Base-by-base conservation (phyloP, 331 rosid species). In the Saraca asoca region DNA sequence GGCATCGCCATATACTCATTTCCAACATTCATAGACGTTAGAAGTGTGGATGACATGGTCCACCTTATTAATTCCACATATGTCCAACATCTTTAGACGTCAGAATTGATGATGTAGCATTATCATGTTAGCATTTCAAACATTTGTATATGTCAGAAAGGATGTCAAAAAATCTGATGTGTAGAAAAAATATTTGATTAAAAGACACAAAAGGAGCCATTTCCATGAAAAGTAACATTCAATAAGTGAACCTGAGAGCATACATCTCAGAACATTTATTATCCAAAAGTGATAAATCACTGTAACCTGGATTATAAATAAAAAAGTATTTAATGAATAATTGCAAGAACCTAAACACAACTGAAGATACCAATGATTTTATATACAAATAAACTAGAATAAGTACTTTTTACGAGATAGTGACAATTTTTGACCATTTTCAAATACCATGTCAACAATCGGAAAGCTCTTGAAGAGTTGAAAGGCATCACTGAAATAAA, bases 361-460 rank as follows among this genome's bases (percentile, higher is more conserved):
- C 48, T 19, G 66, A 69, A 43, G 64, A 58, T 18, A 58, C 1
- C 31, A 24, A 24, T 67, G 50, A 15, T 14, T 13, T 50, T 62
- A 29, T 44, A 35, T 11, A 71, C 29, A 45, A 94, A 90, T 79
- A 75, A 94, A 97, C 80, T 72, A 82, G 58, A 94, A 94, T 74
- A 94, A 75, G 82, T 94, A 90, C 80, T 94, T 94, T 82, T 94
- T 97, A 44, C 97, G 99, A 54, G 99, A 77, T 31, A 94, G 81
- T 33, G 88, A 77, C 13, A 90, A 46, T 78, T 90, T 90, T 48
- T 86, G 79, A 39, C 89, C 96, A 69, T 80, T 85, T 53, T 65
- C 88, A 77, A 94, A 94, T 66, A 90, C 87, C 97, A 94, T 83
- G 73, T 90, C 97, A 80, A 94, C 97, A 43, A 43, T 76, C 4